A percentile compares a stretch with the other conserved stretches of the same genome.
phyloP scores from a whole-genome alignment of 768 basidiomycete genomes.

The Mycena pura region DNA sequence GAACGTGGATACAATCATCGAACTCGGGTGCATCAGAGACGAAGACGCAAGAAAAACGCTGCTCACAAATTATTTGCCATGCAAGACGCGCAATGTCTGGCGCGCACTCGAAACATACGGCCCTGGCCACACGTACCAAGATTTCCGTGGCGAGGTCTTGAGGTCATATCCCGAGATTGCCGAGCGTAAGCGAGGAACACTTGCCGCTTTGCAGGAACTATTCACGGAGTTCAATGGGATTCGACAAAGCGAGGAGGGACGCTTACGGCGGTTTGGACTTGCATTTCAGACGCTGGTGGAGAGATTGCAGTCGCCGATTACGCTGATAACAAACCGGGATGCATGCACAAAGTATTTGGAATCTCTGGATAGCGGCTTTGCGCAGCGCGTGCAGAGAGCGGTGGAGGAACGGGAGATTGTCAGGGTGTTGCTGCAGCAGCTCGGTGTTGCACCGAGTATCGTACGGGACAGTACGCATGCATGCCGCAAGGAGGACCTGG shows the following conservation, averaged over 20 bases:
- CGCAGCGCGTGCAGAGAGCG: not conserved
- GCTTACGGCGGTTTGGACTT: not conserved
- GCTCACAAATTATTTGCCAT: too few relatives aligned
- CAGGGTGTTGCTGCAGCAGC: not conserved
- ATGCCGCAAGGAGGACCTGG: not conserved
- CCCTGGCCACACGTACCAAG: not conserved
- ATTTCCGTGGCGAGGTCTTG: constrained; percentile 2
- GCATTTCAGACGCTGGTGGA: not conserved
- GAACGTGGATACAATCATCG: constrained; percentile 9
- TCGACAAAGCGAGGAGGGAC: not conserved
- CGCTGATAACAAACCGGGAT: not conserved
- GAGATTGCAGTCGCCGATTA: not conserved
- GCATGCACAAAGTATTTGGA: not conserved
- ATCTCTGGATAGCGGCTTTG: not conserved
- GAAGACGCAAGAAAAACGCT: constrained; percentile 1
- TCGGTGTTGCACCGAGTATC: not conserved
- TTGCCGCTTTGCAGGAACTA: not conserved
- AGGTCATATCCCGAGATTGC: not conserved
- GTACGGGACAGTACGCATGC: not conserved
- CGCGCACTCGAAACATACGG: not conserved
- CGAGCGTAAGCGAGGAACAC: not conserved
- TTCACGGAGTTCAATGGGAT: not conserved
- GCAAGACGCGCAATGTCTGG: not conserved
- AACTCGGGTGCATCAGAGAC: not conserved
- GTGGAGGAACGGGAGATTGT: not conserved